Conservation (phyloP, 106 monocot species). For the Dioscorea alata region DNA sequence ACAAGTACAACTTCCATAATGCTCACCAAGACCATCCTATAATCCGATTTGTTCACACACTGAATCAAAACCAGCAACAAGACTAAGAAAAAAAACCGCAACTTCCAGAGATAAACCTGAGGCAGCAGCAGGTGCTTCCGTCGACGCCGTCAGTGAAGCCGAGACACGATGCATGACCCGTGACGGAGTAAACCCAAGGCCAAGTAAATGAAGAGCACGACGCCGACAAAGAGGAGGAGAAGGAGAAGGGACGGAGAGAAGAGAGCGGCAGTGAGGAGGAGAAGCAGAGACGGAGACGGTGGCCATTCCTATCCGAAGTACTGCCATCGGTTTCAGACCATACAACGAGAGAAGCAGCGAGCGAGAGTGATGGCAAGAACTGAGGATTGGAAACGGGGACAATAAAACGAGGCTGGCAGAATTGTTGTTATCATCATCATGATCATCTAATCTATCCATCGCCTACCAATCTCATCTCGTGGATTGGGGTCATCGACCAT, state of each 20-base stretch:
- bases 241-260: not conserved
- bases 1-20: no score
- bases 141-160: constrained; percentile 1
- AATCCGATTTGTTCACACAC: no score
- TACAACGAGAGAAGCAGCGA: not conserved
- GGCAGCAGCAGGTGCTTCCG: constrained; percentile 11
- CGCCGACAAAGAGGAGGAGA: not conserved
- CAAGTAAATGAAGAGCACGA: not conserved
- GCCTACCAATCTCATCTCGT: no score
- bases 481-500: no score
- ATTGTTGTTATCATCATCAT: no score
- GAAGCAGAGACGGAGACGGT: constrained; percentile 10
- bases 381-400: no score
- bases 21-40: no score
- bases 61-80: no score
- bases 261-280: constrained; percentile 1
- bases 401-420: no score
- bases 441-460: no score
- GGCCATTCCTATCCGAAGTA: constrained; percentile 16
- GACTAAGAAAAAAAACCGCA: no score
- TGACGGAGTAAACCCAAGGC: not conserved
- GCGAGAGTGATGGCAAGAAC: not conserved
- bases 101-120: not conserved
- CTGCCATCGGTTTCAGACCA: constrained; percentile 9
- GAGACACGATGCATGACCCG: not conserved